Evolutionary conservation across 2,329 filamentous ascomycete genomes (phyloP).

Genomic region (Sporothrix brasiliensis): DNA sequence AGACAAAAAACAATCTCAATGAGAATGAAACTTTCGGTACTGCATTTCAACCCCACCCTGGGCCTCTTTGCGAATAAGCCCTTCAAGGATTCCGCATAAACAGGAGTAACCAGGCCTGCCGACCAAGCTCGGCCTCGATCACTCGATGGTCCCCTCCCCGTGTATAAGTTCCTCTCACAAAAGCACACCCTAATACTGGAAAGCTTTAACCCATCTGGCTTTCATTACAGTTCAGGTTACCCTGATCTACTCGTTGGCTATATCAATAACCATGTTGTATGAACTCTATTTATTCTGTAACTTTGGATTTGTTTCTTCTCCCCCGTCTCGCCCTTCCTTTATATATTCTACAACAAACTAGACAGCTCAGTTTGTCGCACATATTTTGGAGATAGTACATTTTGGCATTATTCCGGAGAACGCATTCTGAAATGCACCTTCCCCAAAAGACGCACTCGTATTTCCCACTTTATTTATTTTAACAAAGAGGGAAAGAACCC

Average conservation of each 20-base stretch:
- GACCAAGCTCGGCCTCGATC: not conserved
- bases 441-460: not conserved
- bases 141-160: not conserved
- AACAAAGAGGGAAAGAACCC: not conserved
- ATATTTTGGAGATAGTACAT: too few species aligned
- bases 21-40: not conserved
- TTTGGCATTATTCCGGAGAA: too few species aligned
- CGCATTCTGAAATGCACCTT: not conserved
- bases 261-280: not conserved
- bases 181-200: not conserved
- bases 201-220: not conserved
- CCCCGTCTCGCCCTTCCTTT: not conserved
- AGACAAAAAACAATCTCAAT: not conserved
- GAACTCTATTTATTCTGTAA: not conserved
- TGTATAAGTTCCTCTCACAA: not conserved
- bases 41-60: not conserved
- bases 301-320: conserved; percentile 13
- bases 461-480: not conserved
- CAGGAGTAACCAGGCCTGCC: not conserved
- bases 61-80: not conserved
- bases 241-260: not conserved
- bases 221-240: not conserved
- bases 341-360: not conserved
- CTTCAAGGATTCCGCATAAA: not conserved
- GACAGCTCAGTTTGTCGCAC: not conserved